Conservation (phyloP, 2,329 filamentous ascomycete genomes). For the Trichoderma pleuroti region DNA sequence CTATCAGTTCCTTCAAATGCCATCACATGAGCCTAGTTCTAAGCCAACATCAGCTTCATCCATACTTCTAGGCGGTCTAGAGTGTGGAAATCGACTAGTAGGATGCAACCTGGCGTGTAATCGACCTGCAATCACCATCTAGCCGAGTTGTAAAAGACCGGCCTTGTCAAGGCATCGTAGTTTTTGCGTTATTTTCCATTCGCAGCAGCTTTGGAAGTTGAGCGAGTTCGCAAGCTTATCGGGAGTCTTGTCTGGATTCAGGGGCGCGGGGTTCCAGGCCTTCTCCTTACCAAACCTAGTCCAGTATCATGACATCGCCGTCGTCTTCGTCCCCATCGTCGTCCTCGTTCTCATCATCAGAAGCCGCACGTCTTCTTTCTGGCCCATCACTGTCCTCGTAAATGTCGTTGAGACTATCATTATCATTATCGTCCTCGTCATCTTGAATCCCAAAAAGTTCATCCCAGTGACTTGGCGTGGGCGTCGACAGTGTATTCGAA, state of each 20-base stretch:
- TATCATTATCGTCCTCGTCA: slow-evolving; percentile 28
- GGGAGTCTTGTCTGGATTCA: background rate
- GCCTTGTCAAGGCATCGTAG: no score
- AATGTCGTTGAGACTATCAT: slow-evolving; percentile 26
- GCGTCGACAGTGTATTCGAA: slow-evolving; percentile 29
- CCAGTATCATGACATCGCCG: slow-evolving; percentile 5
- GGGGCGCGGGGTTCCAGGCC: background rate
- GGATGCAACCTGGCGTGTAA: background rate
- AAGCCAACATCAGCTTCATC: background rate
- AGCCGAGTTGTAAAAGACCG: background rate
- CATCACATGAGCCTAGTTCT: background rate
- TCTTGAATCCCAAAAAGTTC: slow-evolving; percentile 27
- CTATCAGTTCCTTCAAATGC: background rate
- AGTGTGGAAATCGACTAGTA: background rate
- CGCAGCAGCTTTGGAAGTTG: background rate
- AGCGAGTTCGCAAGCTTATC: background rate
- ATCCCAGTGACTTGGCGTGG: slow-evolving; percentile 36
- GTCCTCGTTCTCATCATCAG: slow-evolving; percentile 5
- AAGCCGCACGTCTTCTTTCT: background rate
- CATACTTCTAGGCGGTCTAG: background rate
- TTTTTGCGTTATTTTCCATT: background rate
- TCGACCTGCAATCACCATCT: background rate
- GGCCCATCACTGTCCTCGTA: slow-evolving; percentile 19
- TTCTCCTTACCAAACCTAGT: background rate
- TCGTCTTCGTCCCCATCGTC: slow-evolving; percentile 12